phyloP scores from a whole-genome alignment of 1,284 basidiomycete genomes.

The Xerocomus minutiporus region DNA sequence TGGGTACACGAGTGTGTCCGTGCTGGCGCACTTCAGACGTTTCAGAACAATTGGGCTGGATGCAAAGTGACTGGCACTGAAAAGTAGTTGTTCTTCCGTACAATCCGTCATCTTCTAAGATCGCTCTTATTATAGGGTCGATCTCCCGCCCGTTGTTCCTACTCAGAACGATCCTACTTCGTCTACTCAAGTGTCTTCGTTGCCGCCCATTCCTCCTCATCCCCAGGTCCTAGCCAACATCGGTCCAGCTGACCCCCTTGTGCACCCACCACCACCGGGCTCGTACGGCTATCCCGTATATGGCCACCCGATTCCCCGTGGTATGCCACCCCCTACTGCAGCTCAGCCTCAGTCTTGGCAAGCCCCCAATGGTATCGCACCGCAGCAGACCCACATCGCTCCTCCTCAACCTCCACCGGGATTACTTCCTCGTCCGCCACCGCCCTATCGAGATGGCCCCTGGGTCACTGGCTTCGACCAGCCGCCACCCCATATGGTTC shows the following conservation, averaged over 20 bases:
- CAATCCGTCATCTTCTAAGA: constrained; percentile 6
- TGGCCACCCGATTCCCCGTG: constrained; percentile 38
- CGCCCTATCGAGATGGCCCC: constrained; percentile 44
- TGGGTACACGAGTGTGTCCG: constrained; percentile 76
- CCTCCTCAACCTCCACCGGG: constrained; percentile 35
- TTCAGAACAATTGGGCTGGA: constrained; percentile 67
- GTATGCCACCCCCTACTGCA: constrained; percentile 44
- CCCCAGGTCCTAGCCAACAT: constrained; percentile 30
- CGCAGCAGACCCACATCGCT: constrained; percentile 59
- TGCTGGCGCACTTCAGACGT: constrained; percentile 61
- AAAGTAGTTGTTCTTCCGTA: constrained; percentile 40
- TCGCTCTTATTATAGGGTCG: constrained; percentile 20
- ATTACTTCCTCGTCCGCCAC: constrained; percentile 45
- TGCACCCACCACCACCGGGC: constrained; percentile 31
- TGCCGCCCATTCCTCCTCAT: constrained; percentile 32
- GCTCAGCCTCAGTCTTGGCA: constrained; percentile 61
- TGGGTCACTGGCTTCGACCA: constrained; percentile 47
- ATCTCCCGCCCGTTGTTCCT: constrained; percentile 33
- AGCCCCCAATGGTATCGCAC: constrained; percentile 52
- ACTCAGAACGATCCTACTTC: constrained; percentile 31
- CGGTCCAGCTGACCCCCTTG: constrained; percentile 28
- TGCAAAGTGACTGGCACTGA: constrained; percentile 76
- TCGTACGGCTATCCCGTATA: constrained; percentile 49
- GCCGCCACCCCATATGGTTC: constrained; percentile 43
- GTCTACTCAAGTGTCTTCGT: constrained; percentile 21